Percentiles rank a stretch among this genome's conserved stretches.
Evolutionary conservation across 2,329 filamentous ascomycete genomes (phyloP).

Genomic region (Epichloe glyceriae): DNA sequence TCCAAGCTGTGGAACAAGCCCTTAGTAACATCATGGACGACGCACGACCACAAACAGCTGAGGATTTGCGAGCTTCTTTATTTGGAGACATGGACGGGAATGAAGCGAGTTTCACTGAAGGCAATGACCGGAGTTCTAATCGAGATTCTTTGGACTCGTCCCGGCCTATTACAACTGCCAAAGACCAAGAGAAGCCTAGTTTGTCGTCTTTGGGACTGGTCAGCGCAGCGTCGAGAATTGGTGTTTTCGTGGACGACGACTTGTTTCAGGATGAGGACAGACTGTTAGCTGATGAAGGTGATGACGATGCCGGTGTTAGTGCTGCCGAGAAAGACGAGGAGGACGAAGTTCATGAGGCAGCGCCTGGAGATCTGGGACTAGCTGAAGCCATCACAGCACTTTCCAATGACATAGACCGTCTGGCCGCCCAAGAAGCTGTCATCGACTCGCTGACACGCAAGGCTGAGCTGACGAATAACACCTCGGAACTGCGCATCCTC

Average conservation of each 20-base stretch:
- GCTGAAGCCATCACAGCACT: slow-evolving; percentile 84
- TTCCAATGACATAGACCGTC: slow-evolving; percentile 81
- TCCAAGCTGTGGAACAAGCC: slow-evolving; percentile 85
- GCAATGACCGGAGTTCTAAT: slow-evolving; percentile 45
- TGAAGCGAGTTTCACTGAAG: slow-evolving; percentile 37
- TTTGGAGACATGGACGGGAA: slow-evolving; percentile 32
- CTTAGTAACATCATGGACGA: slow-evolving; percentile 87
- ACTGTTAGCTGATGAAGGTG: slow-evolving; percentile 66
- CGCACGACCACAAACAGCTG: slow-evolving; percentile 48
- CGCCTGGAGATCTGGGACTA: slow-evolving; percentile 83
- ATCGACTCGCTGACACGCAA: slow-evolving; percentile 86
- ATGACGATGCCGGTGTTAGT: slow-evolving; percentile 54
- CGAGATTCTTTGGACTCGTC: slow-evolving; percentile 48
- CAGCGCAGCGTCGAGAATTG: slow-evolving; percentile 72
- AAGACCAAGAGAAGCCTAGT: slow-evolving; percentile 59
- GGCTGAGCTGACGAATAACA: slow-evolving; percentile 94
- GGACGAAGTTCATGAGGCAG: slow-evolving; percentile 85
- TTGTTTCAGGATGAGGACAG: slow-evolving; percentile 83
- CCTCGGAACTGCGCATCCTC: slow-evolving; percentile 79
- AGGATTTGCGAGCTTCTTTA: slow-evolving; percentile 52
- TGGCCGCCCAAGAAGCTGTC: slow-evolving; percentile 77
- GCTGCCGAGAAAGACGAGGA: slow-evolving; percentile 43
- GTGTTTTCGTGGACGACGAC: slow-evolving; percentile 88
- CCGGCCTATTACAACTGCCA: slow-evolving; percentile 17
- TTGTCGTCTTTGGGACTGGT: slow-evolving; percentile 85